Conservation (phyloP, 441 rosid genomes). For the Adansonia gregorii region DNA sequence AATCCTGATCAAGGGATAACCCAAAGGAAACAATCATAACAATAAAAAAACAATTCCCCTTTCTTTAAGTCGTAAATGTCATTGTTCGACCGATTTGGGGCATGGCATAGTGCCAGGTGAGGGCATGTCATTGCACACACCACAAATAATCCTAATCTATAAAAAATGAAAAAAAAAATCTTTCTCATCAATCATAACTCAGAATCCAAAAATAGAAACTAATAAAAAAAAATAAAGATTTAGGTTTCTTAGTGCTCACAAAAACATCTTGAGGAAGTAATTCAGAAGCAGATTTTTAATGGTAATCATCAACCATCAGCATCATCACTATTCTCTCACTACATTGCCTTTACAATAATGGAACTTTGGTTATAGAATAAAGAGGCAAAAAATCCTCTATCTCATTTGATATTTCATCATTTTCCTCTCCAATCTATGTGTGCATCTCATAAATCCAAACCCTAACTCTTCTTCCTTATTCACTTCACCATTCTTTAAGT, state of each 20-base stretch:
- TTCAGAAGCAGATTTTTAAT: slow-evolving; percentile 55
- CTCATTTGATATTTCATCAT: slow-evolving; percentile 54
- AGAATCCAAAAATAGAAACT: slow-evolving; percentile 11
- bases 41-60: too few relatives aligned
- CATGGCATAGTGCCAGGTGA: too few relatives aligned
- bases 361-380: slow-evolving; percentile 32
- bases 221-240: neutral
- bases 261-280: slow-evolving; percentile 73
- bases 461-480: slow-evolving; percentile 40
- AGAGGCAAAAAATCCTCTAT: slow-evolving; percentile 29
- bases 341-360: slow-evolving; percentile 61
- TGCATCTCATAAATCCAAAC: slow-evolving; percentile 52
- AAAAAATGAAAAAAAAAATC: neutral
- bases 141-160: slow-evolving; percentile 70
- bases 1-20: too few relatives aligned
- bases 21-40: too few relatives aligned
- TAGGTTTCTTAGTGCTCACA: slow-evolving; percentile 43
- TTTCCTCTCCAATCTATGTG: slow-evolving; percentile 71
- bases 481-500: slow-evolving; percentile 28
- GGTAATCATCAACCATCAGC: slow-evolving; percentile 17
- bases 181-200: slow-evolving; percentile 2
- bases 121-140: slow-evolving; percentile 35
- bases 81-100: too few relatives aligned
- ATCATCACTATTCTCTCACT: slow-evolving; percentile 24
- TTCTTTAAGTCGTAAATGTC: too few relatives aligned